Conservation (phyloP, 805 yeast species). For the Candida nanaspora region DNA sequence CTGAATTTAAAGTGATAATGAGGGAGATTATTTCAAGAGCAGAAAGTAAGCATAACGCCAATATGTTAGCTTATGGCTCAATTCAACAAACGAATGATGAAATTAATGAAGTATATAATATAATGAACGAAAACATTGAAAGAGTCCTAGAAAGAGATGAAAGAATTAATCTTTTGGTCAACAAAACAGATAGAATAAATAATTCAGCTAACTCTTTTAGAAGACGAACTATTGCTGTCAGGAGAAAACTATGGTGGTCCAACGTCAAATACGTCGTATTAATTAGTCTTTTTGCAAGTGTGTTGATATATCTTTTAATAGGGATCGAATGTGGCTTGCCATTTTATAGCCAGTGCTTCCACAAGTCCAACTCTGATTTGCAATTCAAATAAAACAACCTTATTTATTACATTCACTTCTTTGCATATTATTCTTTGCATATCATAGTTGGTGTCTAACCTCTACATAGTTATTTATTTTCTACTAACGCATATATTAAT, state of each 20-base stretch:
- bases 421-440: background rate
- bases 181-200: slow-evolving; percentile 70
- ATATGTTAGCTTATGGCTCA: slow-evolving; percentile 25
- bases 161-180: slow-evolving; percentile 61
- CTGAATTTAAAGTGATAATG: slow-evolving; percentile 51
- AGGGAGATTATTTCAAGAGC: slow-evolving; percentile 49
- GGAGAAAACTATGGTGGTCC: slow-evolving; percentile 65
- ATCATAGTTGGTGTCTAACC: background rate
- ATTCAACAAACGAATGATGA: slow-evolving; percentile 36
- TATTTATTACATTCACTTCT: background rate
- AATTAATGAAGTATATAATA: slow-evolving; percentile 53
- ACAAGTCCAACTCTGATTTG: too few species aligned
- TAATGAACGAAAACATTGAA: slow-evolving; percentile 71
- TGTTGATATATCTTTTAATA: slow-evolving; percentile 37
- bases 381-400: slow-evolving; percentile 1
- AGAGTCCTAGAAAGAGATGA: slow-evolving; percentile 73
- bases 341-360: slow-evolving; percentile 34
- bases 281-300: slow-evolving; percentile 13
- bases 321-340: slow-evolving; percentile 53
- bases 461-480: background rate
- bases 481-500: background rate
- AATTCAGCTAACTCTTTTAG: slow-evolving; percentile 62
- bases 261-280: slow-evolving; percentile 38
- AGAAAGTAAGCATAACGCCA: slow-evolving; percentile 38
- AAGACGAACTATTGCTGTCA: slow-evolving; percentile 55